Base-by-base conservation (phyloP, 2,329 filamentous ascomycete genomes). In the Hypoxylon sp. region DNA sequence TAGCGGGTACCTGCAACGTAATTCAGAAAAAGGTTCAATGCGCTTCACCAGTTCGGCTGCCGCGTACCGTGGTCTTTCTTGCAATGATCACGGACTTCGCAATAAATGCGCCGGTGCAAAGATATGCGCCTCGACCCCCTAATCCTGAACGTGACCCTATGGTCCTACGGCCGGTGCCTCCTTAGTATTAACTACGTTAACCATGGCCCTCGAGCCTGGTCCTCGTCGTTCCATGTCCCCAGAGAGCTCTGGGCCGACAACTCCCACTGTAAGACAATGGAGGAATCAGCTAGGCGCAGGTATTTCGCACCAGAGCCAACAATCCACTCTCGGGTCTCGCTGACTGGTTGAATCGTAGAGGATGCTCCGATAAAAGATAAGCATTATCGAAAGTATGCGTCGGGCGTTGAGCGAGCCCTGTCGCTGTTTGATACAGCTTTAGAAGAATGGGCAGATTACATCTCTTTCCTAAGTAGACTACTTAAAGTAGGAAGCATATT, bases 371-470 rank as follows among this genome's bases (percentile, higher is more conserved):
- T 81, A 47, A 90, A 88, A 78, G 89, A 91, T 80, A 91, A 91
- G 79, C 80, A 86, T 58, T 95, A 93, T 79, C 93, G 94, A 72
- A 92, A 94, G 80, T 99, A 98, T 88, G 94, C 94, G 48, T 89
- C 91, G 53, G 92, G 90, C 65, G 91, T 99, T 72, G 95, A 98
- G 77, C 90, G 94, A 79, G 92, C 94, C 35, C 86, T 99, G 69
- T 88, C 92, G 50, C 86, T 97, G 35, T 99, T 98, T 83, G 96
- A 99, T 78, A 94, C 93, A 14, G 90, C 94, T 31, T 86, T 98
- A 73, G 94, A 98, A 81, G 96, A 99, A 89, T 99, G 96, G 96
- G 96, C 97, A 53, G 96, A 99, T 82, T 99, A 99, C 79, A 99
- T 99, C 76, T 97, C 95, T 17, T 99, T 98, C 79, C 83, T 99